Evolutionary conservation across 257 asterid species (phyloP).

Genomic region (Lycium ferocissimum): DNA sequence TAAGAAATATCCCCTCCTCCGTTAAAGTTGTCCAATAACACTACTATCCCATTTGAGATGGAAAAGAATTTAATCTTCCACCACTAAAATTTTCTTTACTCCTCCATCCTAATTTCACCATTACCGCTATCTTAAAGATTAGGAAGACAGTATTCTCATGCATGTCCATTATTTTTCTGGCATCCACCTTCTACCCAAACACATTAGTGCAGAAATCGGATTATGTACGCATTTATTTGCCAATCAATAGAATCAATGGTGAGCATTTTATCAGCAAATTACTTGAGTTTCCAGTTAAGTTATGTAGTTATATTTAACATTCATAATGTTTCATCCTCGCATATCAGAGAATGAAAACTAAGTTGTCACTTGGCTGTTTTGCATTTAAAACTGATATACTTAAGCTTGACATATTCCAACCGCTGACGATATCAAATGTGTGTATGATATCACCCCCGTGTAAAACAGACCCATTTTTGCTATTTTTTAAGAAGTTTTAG

Average conservation of each 20-base stretch:
- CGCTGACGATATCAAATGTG: neutral
- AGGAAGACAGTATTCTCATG: conserved; percentile 4
- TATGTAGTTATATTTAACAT: neutral
- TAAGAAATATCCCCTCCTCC: too few species aligned
- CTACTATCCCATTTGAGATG: too few species aligned
- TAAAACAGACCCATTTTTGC: neutral
- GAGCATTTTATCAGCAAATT: neutral
- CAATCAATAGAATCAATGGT: conserved; percentile 9
- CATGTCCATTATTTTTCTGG: neutral
- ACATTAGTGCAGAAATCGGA: conserved; percentile 28
- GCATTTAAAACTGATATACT: neutral
- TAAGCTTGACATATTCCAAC: neutral
- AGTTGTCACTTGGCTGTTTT: neutral
- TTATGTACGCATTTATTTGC: conserved; percentile 13
- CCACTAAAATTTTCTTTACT: too few species aligned
- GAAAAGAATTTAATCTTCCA: too few species aligned
- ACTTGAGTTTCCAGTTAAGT: neutral
- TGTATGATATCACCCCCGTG: neutral
- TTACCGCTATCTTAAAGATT: too few species aligned
- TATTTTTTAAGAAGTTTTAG: neutral
- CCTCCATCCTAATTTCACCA: too few species aligned
- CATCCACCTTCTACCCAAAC: conserved; percentile 31
- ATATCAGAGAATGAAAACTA: conserved; percentile 6
- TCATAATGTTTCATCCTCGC: neutral
- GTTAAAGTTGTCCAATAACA: too few species aligned